phyloP scores from a whole-genome alignment of 768 basidiomycete genomes.

The Termitomyces heimii region DNA sequence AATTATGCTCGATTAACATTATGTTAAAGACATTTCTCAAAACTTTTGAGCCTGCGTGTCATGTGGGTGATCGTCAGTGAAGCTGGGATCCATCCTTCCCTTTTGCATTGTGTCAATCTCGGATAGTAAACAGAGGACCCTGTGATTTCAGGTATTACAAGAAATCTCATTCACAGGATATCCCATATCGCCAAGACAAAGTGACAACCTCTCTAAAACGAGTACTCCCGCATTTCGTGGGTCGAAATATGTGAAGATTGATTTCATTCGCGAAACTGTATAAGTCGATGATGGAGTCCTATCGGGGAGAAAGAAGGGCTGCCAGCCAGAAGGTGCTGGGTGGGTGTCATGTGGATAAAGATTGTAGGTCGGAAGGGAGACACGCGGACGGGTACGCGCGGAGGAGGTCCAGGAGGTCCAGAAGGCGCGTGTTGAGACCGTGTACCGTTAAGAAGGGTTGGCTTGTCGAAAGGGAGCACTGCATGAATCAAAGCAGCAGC shows the following conservation, averaged over 20 bases:
- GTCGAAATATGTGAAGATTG: slow-evolving; percentile 11
- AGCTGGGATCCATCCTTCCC: slow-evolving; percentile 7
- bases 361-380: neutral
- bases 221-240: slow-evolving; percentile 6
- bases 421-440: neutral
- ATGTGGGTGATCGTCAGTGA: neutral
- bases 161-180: slow-evolving; percentile 5
- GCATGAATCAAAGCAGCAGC: neutral
- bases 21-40: slow-evolving; percentile 7
- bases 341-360: neutral
- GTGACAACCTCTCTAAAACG: slow-evolving; percentile 4
- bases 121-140: no score
- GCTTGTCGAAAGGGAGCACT: no score
- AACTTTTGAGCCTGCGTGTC: neutral
- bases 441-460: neutral
- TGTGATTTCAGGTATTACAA: neutral
- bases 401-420: neutral
- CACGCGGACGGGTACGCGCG: neutral
- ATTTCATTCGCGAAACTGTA: slow-evolving; percentile 10
- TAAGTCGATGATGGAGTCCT: slow-evolving; percentile 9
- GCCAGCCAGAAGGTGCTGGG: slow-evolving; percentile 2
- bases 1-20: slow-evolving; percentile 9
- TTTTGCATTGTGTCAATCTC: neutral
- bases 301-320: slow-evolving; percentile 10
- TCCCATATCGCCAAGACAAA: slow-evolving; percentile 11